Evolutionary conservation across 192 early-diverging fungal genomes (phyloP).

Genomic region (Podila clonocystis): DNA sequence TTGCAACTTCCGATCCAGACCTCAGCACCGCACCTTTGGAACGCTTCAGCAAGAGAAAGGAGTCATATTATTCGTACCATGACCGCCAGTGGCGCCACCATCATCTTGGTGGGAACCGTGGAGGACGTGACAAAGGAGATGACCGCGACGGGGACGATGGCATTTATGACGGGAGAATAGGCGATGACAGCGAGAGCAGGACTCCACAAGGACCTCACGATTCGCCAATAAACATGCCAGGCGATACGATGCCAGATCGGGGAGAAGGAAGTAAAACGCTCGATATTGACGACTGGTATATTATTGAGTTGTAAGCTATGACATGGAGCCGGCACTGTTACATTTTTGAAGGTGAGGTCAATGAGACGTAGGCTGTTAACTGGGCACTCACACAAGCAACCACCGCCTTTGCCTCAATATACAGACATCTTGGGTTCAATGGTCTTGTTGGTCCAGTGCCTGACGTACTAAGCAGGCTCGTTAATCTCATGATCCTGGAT

Average conservation of each 20-base stretch:
- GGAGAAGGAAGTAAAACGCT: neutral
- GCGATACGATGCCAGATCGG: neutral
- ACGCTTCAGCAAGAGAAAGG: neutral
- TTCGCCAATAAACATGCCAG: neutral
- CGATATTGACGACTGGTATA: slow-evolving; percentile 31
- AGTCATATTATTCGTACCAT: neutral
- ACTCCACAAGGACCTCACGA: neutral
- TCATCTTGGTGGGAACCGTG: neutral
- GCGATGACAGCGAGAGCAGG: neutral
- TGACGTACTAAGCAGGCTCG: slow-evolving; percentile 6
- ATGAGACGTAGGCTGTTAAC: neutral
- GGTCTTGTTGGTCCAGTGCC: slow-evolving; percentile 26
- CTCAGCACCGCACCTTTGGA: neutral
- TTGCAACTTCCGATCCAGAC: neutral
- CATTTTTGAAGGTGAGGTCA: neutral
- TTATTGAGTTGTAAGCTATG: slow-evolving; percentile 27
- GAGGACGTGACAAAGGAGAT: neutral
- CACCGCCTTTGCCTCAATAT: neutral
- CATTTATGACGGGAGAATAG: neutral
- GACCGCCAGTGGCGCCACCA: neutral
- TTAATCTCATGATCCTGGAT: slow-evolving; percentile 29
- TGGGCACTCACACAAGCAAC: too few relatives aligned
- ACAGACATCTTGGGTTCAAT: slow-evolving; percentile 33
- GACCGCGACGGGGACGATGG: neutral
- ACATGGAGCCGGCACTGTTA: neutral